Evolutionary conservation across 208 protist species (phyloP), one percentile per base, ranked within the genome.

Genomic region (Willaertia magna): DNA sequence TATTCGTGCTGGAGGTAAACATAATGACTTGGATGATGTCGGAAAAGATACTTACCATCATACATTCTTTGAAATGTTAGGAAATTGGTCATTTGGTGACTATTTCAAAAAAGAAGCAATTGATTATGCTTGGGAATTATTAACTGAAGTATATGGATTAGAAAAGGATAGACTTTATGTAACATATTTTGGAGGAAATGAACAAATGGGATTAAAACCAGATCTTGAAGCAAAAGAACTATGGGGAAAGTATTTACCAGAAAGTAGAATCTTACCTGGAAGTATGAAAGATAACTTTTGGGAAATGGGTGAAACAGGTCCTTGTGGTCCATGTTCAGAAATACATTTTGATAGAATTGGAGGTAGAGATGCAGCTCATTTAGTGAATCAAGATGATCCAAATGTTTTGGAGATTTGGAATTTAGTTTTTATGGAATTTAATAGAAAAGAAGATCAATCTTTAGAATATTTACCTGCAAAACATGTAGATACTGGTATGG

Each of bases 61-160:
- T 92, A 99, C 98, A 47, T 99, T 99, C 90, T 99, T 99, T 92
- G 98, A 99, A 89, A 99, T 99, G 98, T 93, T 99, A n/a, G 98
- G 98, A 76, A 98, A 95, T 86, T 99, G 97, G 97, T 98, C 95
- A 42, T 99, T 99, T 90, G 97, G 97, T 43, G 96, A 99, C 89
- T 99, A 99, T 89, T 99, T 99, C 92, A 99, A 99, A 91, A 92
- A 93, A 83, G 97, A 99, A 81, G 97, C 97, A 51, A 99, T 99
- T 85, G 87, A 51, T 46, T 98, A 93, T 96, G 93, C 97, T 11
- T 99, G 95, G 95, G 97, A 98, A 87, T 92, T 99, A 75, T 92
- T 99, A 34, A 98, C 97, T 22, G 90, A 95, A 43, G 97, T 98
- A 39, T 99, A 97, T 91, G 93, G 93, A 84, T 87, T 98, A 20